Evolutionary conservation across 1,284 basidiomycete species (phyloP).

Genomic region (Neonothopanus nambi): DNA sequence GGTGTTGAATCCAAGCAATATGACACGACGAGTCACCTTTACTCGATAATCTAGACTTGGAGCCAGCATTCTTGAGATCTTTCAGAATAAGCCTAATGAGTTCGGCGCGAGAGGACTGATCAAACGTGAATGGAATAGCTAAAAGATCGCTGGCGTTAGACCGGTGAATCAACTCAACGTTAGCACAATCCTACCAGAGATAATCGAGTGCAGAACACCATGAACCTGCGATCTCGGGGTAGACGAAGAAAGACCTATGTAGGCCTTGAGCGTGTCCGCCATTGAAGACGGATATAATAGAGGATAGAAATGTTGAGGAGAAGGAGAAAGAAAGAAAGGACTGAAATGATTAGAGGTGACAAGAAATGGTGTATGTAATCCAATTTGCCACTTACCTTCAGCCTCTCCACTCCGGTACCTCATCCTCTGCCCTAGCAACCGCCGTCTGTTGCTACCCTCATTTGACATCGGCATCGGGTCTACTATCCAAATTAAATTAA

Average conservation of each 20-base stretch:
- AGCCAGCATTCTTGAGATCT: constrained; percentile 47
- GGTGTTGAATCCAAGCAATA: constrained; percentile 6
- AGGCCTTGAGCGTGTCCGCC: constrained; percentile 39
- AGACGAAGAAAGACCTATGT: constrained; percentile 45
- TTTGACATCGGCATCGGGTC: too few species aligned
- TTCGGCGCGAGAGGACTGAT: constrained; percentile 36
- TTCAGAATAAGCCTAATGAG: constrained; percentile 52
- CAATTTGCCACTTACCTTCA: too few species aligned
- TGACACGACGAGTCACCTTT: constrained; percentile 42
- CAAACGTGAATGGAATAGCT: constrained; percentile 41
- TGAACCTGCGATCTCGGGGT: constrained; percentile 46
- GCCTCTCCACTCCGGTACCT: too few species aligned
- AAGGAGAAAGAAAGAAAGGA: neutral
- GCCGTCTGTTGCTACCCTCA: too few species aligned
- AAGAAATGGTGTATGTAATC: too few species aligned
- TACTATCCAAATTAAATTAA: too few species aligned
- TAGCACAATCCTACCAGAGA: constrained; percentile 37
- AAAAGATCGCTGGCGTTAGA: constrained; percentile 5
- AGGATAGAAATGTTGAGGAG: neutral
- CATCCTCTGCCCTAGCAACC: too few species aligned
- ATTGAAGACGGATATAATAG: constrained; percentile 23
- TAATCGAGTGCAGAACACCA: constrained; percentile 48
- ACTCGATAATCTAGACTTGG: constrained; percentile 45
- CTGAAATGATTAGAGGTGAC: too few species aligned
- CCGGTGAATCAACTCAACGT: neutral